A percentile compares a stretch with the other conserved stretches of the same genome.
Conservation (phyloP, 179 eudicot genomes). For the Dionaea muscipula region DNA sequence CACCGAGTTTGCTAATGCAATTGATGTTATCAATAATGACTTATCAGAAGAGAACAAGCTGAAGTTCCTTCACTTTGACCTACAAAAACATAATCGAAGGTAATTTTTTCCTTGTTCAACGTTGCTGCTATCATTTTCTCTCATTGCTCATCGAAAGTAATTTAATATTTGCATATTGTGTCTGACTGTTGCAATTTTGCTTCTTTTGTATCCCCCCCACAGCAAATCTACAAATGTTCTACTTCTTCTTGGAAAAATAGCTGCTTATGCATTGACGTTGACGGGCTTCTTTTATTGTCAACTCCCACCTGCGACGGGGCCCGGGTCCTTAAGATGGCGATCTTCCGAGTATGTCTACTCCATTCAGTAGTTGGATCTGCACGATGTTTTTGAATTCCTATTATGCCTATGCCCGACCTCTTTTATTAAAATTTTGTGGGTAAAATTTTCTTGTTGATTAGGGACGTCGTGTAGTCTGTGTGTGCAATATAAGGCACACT, state of each 20-base stretch:
- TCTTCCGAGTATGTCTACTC: slow-evolving; percentile 35
- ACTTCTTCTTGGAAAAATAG: slow-evolving; percentile 53
- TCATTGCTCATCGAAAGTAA: neutral
- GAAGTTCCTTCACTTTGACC: slow-evolving; percentile 82
- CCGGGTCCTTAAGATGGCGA: slow-evolving; percentile 22
- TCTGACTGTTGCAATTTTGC: slow-evolving; percentile 1
- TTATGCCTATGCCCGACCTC: neutral
- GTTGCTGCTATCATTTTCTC: neutral
- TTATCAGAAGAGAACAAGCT: slow-evolving; percentile 56
- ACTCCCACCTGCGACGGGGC: slow-evolving; percentile 31
- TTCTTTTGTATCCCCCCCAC: slow-evolving; percentile 11
- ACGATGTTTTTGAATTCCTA: neutral
- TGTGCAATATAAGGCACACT: too few relatives aligned
- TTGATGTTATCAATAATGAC: slow-evolving; percentile 56
- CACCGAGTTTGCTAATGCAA: slow-evolving; percentile 84
- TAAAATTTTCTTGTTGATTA: too few relatives aligned
- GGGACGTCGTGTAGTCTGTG: too few relatives aligned
- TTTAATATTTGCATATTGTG: too few relatives aligned
- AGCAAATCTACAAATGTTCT: slow-evolving; percentile 67
- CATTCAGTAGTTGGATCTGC: neutral
- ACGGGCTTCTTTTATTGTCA: slow-evolving; percentile 75
- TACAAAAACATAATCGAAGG: slow-evolving; percentile 64
- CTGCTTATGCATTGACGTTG: slow-evolving; percentile 57
- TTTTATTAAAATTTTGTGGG: neutral
- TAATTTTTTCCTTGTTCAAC: slow-evolving; percentile 12